Percentiles rank a stretch among this genome's conserved stretches.
Conservation (phyloP, 176 grass and related monocot genomes). For the Triticum turgidum region DNA sequence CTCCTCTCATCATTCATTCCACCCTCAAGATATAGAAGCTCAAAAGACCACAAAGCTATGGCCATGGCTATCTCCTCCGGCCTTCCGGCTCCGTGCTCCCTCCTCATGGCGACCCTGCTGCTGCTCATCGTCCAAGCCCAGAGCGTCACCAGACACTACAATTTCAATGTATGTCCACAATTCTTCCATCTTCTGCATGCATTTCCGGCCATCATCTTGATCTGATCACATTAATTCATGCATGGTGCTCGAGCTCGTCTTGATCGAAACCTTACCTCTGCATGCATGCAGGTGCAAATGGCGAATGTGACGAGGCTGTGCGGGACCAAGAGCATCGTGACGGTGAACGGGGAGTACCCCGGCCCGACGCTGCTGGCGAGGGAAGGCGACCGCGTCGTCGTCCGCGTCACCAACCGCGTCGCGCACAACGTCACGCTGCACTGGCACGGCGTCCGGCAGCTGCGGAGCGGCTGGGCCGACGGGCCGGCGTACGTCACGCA, state of each 20-base stretch:
- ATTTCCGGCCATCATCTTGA: background rate
- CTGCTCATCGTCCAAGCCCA: slow-evolving; percentile 40
- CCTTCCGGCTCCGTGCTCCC: slow-evolving; percentile 9
- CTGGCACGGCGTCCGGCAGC: slow-evolving; percentile 79
- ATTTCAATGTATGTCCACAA: slow-evolving; percentile 54
- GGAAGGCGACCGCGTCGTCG: slow-evolving; percentile 64
- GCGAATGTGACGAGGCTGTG: slow-evolving; percentile 68
- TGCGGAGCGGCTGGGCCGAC: slow-evolving; percentile 59
- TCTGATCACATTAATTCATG: background rate
- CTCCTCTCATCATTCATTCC: slow-evolving; percentile 17
- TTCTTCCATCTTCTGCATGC: background rate
- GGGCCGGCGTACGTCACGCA: slow-evolving; percentile 82
- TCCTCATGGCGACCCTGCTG: slow-evolving; percentile 37
- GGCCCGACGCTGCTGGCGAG: slow-evolving; percentile 52
- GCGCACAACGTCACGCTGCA: slow-evolving; percentile 66
- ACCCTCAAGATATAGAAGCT: background rate
- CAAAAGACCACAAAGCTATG: background rate
- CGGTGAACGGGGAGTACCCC: slow-evolving; percentile 75
- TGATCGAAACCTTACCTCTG: too few relatives aligned
- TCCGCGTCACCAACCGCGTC: slow-evolving; percentile 73
- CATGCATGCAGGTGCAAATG: slow-evolving; percentile 55
- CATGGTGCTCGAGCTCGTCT: too few relatives aligned
- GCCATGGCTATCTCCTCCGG: slow-evolving; percentile 34
- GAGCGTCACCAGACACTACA: slow-evolving; percentile 49
- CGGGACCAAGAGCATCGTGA: slow-evolving; percentile 61